These are phyloP conservation scores for Annulohypoxylon truncatum DNA, from an alignment of 2,329 filamentous ascomycete genomes.

Conservation along the genomic window DNA sequence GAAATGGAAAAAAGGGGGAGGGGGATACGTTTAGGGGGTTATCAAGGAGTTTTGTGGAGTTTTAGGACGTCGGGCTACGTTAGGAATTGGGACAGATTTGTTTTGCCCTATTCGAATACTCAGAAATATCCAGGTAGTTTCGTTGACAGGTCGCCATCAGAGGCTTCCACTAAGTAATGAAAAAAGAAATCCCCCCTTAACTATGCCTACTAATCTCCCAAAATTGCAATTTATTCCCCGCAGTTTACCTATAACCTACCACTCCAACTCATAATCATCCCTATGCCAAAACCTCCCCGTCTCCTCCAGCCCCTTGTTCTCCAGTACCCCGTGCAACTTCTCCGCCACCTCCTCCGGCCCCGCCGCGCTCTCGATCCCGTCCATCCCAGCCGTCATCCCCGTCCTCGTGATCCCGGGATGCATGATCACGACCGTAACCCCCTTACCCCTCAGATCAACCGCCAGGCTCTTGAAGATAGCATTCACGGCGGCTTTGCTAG, in stretches of 20 bases:
- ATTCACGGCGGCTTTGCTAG: conserved; percentile 23
- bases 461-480: conserved; percentile 23
- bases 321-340: conserved; percentile 51
- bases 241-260: conserved; percentile 15
- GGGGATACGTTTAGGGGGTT: not conserved
- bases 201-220: not conserved
- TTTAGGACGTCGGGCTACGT: not conserved
- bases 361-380: conserved; percentile 52
- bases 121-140: not conserved
- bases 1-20: not conserved
- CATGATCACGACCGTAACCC: conserved; percentile 22
- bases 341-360: conserved; percentile 57
- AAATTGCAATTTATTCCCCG: not conserved
- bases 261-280: conserved; percentile 24
- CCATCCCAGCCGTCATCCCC: conserved; percentile 45
- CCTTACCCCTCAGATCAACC: conserved; percentile 22
- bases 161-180: not conserved
- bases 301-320: conserved; percentile 16
- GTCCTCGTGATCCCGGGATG: conserved; percentile 53
- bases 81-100: not conserved
- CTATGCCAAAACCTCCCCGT: conserved; percentile 26
- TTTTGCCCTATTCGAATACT: too few relatives aligned
- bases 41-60: not conserved
- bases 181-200: not conserved
- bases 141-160: not conserved